Evolutionary conservation across 352 stramenopile genomes (phyloP).

Genomic region (Globisporangium megalacanthum): DNA sequence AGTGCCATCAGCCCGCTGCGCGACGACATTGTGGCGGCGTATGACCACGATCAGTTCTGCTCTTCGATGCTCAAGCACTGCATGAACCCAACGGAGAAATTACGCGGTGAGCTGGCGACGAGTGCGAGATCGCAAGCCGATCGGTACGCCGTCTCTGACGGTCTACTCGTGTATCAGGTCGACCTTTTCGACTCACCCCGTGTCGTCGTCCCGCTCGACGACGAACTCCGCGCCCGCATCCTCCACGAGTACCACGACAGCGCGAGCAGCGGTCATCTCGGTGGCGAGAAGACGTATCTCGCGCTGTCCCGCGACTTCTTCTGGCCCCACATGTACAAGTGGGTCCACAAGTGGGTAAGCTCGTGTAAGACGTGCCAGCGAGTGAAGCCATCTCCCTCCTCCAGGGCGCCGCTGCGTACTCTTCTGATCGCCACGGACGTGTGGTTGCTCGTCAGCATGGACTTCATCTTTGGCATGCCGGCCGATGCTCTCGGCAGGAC

Average conservation of each 20-base stretch:
- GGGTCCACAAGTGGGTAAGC: neutral
- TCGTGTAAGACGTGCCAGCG: neutral
- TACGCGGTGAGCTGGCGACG: no score
- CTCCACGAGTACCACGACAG: neutral
- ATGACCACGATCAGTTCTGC: no score
- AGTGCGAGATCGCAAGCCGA: no score
- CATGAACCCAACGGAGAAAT: no score
- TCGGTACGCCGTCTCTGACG: no score
- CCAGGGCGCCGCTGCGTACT: no score
- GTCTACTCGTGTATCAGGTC: no score
- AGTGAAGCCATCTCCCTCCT: no score
- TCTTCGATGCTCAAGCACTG: no score
- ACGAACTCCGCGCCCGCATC: neutral
- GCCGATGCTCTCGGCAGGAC: constrained; percentile 7
- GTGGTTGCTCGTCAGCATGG: neutral
- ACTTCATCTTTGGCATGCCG: constrained; percentile 5
- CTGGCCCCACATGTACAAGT: neutral
- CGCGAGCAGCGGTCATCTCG: neutral
- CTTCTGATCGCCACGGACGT: neutral
- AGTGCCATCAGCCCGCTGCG: no score
- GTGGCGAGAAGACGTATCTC: neutral
- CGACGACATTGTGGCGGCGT: no score
- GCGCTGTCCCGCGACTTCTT: neutral
- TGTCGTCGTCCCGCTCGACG: neutral
- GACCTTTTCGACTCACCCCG: neutral